phyloP scores from a whole-genome alignment of 306 rosid species.

The Crataegus laevigata region DNA sequence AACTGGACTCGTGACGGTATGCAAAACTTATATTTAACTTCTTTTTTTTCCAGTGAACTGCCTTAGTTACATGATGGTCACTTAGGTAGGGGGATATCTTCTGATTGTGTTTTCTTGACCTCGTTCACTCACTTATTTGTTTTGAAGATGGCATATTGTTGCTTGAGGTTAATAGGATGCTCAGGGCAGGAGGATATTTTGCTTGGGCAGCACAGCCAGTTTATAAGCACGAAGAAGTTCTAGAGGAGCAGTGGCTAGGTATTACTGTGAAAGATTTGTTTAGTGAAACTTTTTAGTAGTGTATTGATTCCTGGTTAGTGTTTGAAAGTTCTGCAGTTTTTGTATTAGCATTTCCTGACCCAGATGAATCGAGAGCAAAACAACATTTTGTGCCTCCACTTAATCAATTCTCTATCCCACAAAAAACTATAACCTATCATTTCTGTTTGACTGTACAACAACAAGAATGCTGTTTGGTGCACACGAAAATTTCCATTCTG shows the following conservation, averaged over 20 bases:
- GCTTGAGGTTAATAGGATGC: conserved; percentile 90
- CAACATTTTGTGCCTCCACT: background rate
- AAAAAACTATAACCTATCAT: background rate
- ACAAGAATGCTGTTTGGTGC: background rate
- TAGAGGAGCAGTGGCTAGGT: conserved; percentile 98
- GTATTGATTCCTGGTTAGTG: conserved; percentile 10
- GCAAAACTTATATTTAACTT: background rate
- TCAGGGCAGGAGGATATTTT: conserved; percentile 94
- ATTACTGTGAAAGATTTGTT: conserved; percentile 5
- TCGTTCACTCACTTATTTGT: conserved; percentile 17
- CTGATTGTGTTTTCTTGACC: conserved; percentile 14
- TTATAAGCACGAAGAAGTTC: conserved; percentile 81
- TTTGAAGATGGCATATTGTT: conserved; percentile 87
- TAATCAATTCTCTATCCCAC: background rate
- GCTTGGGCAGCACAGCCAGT: conserved; percentile 99
- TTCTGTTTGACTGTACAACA: background rate
- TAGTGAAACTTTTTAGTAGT: background rate
- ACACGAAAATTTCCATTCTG: background rate
- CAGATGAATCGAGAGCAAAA: background rate
- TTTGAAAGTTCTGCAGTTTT: background rate
- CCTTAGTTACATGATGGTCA: background rate
- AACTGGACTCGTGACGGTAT: conserved; percentile 94
- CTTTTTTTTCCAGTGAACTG: background rate
- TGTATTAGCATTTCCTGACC: background rate
- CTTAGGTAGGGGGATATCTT: background rate